Evolutionary conservation across 2,329 filamentous ascomycete species (phyloP), one percentile per base, ranked within the genome.

Genomic region (Beauveria bassiana): DNA sequence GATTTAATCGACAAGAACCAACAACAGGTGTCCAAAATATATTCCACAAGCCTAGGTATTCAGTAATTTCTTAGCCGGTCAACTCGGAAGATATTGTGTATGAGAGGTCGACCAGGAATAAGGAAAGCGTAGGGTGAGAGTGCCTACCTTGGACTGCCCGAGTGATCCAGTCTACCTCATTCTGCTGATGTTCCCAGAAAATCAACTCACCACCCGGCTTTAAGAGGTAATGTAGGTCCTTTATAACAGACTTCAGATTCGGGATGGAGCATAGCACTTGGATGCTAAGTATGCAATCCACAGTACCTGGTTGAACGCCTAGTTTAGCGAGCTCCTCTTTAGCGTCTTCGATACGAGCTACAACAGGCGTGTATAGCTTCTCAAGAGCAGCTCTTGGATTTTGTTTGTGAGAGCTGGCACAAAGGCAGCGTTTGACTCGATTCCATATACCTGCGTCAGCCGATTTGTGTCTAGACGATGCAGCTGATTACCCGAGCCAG

Each of bases 191-290:
- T 63, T 79, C 77, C 73, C 77, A 79, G 61, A 79, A 79, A n/a
- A 79, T 68, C 62, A 79, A 74, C 53, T 71, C 72, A 12, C 77
- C 77, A 2, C 77, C 77, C 0, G 77, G 77, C 61, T 74, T 79
- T 34, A 79, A 64, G 22, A 79, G 63, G 55, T 70, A 71, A 66
- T 74, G 77, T 31, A 78, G 62, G 55, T 68, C 65, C 59, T 61
- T 67, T 61, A 70, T 68, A 38, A 70, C 68, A 3, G 22, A 63
- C 58, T 66, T 66, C 6, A 64, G 57, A 59, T 73, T 64, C 5
- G 65, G 62, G 2, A 78, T 71, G 2, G 74, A 71, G 65, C 77
- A 79, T 58, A 79, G 49, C 8, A 77, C 73, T 68, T 78, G 76
- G 46, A 78, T 73, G 51, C 74, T 68, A 3, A 78, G 53, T 34